Percentiles rank a stretch among this genome's conserved stretches.
These are phyloP conservation scores for Boletus rubroflammeus DNA, from an alignment of 768 basidiomycete genomes.

Conservation along the genomic window DNA sequence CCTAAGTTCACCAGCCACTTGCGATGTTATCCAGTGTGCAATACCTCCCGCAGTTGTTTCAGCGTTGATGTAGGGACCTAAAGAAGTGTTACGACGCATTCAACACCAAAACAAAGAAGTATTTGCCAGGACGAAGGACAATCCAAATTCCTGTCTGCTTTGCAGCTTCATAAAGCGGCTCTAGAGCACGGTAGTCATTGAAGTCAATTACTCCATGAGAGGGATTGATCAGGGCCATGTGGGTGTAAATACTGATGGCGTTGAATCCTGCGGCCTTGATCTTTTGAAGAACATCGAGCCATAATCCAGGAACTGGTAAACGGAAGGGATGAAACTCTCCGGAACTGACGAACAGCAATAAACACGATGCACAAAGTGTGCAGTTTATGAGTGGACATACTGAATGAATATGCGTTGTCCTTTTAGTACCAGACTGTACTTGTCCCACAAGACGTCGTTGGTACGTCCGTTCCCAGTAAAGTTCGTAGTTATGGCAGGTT, in stretches of 20 bases:
- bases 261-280: conserved; percentile 80
- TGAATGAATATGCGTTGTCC: conserved; percentile 71
- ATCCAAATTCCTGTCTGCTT: conserved; percentile 73
- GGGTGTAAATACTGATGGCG: conserved; percentile 71
- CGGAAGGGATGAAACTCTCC: conserved; percentile 87
- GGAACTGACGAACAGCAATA: conserved; percentile 42
- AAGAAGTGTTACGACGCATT: conserved; percentile 2
- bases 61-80: conserved; percentile 61
- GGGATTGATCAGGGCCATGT: conserved; percentile 78
- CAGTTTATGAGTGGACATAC: conserved; percentile 39
- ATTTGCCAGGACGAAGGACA: conserved; percentile 69
- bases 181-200: conserved; percentile 60
- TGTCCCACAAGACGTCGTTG: conserved; percentile 53
- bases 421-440: conserved; percentile 65
- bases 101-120: neutral
- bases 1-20: conserved; percentile 63
- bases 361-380: neutral
- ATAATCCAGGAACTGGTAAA: conserved; percentile 72
- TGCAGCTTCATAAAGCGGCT: conserved; percentile 72
- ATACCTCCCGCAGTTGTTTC: conserved; percentile 79
- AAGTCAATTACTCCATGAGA: conserved; percentile 73
- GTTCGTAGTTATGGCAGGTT: neutral
- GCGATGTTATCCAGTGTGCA: conserved; percentile 65
- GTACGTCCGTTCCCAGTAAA: conserved; percentile 34
- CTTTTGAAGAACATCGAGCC: conserved; percentile 82